Conservation (phyloP, 257 asterid genomes). For the Hygrophila difformis region DNA sequence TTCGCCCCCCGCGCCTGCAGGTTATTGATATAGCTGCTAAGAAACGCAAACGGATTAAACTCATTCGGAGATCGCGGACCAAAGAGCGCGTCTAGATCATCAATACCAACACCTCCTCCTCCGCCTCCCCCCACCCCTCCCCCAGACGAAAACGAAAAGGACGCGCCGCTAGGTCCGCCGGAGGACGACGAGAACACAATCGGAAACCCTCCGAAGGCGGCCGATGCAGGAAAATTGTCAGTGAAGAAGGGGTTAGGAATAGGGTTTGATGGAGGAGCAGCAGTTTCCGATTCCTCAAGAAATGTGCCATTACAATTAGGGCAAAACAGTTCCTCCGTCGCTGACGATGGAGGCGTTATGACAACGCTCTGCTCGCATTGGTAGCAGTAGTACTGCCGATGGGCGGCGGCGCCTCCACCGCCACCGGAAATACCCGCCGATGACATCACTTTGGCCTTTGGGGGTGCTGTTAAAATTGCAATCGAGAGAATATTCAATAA, state of each 20-base stretch:
- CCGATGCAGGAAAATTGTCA: conserved; percentile 15
- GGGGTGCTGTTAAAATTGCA: neutral
- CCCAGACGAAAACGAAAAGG: conserved; percentile 17
- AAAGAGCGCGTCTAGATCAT: conserved; percentile 26
- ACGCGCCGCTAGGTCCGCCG: conserved; percentile 20
- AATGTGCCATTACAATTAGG: conserved; percentile 66
- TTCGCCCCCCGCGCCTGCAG: conserved; percentile 54
- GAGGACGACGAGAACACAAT: conserved; percentile 28
- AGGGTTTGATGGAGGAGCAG: conserved; percentile 30
- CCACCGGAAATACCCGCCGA: conserved; percentile 29
- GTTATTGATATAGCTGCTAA: conserved; percentile 35
- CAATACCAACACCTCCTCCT: conserved; percentile 25
- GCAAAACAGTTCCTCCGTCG: conserved; percentile 56
- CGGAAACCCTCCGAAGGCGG: conserved; percentile 23
- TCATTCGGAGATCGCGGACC: conserved; percentile 46
- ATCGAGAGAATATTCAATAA: neutral
- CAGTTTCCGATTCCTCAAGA: conserved; percentile 56
- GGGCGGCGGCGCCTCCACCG: conserved; percentile 19
- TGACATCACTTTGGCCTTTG: conserved; percentile 19
- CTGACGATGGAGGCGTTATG: conserved; percentile 40
- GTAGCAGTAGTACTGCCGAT: conserved; percentile 41
- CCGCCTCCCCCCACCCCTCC: conserved; percentile 27
- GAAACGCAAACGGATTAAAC: conserved; percentile 52
- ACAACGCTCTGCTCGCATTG: conserved; percentile 55
- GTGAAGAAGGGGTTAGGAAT: conserved; percentile 25